Percentiles rank a stretch among this genome's conserved stretches.
These are phyloP conservation scores for Fimicolochytrium jonesii DNA, from an alignment of 192 early-diverging fungal genomes.

Conservation along the genomic window DNA sequence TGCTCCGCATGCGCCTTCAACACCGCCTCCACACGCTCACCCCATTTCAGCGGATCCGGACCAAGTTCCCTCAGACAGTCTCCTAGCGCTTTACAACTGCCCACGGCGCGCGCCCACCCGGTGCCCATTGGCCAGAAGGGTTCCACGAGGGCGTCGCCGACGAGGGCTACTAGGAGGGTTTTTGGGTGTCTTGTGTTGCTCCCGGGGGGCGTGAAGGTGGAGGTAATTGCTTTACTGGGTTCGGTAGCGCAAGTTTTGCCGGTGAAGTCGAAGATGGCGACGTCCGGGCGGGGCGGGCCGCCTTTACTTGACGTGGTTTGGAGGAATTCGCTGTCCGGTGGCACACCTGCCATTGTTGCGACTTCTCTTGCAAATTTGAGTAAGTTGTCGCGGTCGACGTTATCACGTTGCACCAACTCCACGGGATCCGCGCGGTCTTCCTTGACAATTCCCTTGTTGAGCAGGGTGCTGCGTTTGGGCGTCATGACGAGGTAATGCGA, in stretches of 20 bases:
- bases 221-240: background rate
- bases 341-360: conserved; percentile 5
- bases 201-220: background rate
- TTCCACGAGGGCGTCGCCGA: conserved; percentile 21
- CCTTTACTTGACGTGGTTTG: background rate
- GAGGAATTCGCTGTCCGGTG: conserved; percentile 3
- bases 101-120: conserved; percentile 19
- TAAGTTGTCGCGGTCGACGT: conserved; percentile 21
- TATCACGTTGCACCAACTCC: conserved; percentile 9
- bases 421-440: conserved; percentile 18
- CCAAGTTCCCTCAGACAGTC: conserved; percentile 4
- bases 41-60: conserved; percentile 1
- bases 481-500: conserved; percentile 23
- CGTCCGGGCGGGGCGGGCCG: conserved; percentile 5
- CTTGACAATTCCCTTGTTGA: conserved; percentile 12
- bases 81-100: conserved; percentile 7
- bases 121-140: conserved; percentile 27
- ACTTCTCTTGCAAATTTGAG: conserved; percentile 5
- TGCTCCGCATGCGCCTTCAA: background rate
- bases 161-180: conserved; percentile 17
- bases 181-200: background rate
- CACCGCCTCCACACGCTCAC: background rate
- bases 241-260: conserved; percentile 7
- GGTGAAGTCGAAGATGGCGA: conserved; percentile 25
- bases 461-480: conserved; percentile 11